A percentile compares a stretch with the other conserved stretches of the same genome.
These are phyloP conservation scores for Aspergillus persii DNA, from an alignment of 2,329 filamentous ascomycete species.

Conservation along the genomic window DNA sequence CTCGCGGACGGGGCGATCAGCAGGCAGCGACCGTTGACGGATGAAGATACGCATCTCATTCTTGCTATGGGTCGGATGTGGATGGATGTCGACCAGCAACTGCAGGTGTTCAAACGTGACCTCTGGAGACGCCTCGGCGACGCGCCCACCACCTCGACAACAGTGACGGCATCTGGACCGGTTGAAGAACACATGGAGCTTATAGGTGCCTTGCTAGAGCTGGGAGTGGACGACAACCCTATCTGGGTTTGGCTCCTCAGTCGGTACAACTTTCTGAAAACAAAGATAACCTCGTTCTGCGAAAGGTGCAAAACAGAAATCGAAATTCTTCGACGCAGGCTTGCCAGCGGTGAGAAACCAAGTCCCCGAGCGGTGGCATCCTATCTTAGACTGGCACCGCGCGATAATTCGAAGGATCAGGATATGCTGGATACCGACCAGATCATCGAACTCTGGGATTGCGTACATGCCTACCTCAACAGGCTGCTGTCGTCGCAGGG, in stretches of 20 bases:
- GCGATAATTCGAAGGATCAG: constrained; percentile 61
- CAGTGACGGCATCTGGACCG: constrained; percentile 50
- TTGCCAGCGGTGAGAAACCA: constrained; percentile 73
- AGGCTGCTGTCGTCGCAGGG: constrained; percentile 70
- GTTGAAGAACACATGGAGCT: constrained; percentile 88
- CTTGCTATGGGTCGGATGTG: constrained; percentile 90
- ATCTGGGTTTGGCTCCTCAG: constrained; percentile 95
- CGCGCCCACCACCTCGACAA: constrained; percentile 58
- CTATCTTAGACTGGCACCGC: constrained; percentile 71
- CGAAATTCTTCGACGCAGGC: constrained; percentile 78
- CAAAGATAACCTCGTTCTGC: constrained; percentile 74
- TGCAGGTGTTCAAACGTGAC: constrained; percentile 82
- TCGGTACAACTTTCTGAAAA: constrained; percentile 83
- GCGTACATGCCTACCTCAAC: constrained; percentile 71
- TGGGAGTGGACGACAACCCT: constrained; percentile 92
- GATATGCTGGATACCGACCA: constrained; percentile 73
- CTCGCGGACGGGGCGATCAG: constrained; percentile 60
- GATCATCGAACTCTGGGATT: constrained; percentile 90
- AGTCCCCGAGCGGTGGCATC: constrained; percentile 66
- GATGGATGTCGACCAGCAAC: constrained; percentile 85
- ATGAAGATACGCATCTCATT: constrained; percentile 80
- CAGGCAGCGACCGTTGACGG: constrained; percentile 59
- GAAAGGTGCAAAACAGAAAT: constrained; percentile 90
- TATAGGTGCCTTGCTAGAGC: constrained; percentile 82
- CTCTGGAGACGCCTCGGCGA: constrained; percentile 78